Conservation (phyloP, 768 basidiomycete genomes). For the Suillus americanus region DNA sequence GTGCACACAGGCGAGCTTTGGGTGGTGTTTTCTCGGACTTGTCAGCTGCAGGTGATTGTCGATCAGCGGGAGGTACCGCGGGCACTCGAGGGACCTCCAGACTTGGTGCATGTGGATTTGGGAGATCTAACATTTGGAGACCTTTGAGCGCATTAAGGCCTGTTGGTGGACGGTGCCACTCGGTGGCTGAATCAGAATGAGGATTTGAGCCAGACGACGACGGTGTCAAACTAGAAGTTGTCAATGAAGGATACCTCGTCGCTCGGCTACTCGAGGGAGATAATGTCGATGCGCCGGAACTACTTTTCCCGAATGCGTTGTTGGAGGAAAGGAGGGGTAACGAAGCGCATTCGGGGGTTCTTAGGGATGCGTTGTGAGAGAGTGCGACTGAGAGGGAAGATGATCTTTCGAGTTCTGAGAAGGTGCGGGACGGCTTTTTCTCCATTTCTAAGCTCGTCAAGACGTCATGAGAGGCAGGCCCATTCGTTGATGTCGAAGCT, state of each 20-base stretch:
- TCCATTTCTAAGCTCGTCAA: background rate
- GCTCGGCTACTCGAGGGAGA: conserved; percentile 16
- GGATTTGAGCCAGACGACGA: conserved; percentile 10
- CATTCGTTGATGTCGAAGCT: background rate
- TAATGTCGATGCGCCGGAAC: conserved; percentile 18
- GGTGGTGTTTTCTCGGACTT: too few species aligned
- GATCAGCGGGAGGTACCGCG: background rate
- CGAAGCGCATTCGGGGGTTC: conserved; percentile 14
- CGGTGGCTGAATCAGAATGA: conserved; percentile 15
- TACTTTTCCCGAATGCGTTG: conserved; percentile 24
- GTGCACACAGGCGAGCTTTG: conserved; percentile 21
- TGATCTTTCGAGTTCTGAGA: background rate
- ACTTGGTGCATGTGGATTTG: conserved; percentile 25
- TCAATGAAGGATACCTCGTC: conserved; percentile 31
- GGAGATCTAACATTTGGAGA: conserved; percentile 11
- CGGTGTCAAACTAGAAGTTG: conserved; percentile 16
- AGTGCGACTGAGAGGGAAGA: background rate
- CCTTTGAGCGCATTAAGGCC: conserved; percentile 22
- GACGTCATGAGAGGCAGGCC: background rate
- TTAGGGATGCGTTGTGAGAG: background rate
- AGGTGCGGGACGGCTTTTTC: background rate
- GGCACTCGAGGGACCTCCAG: background rate
- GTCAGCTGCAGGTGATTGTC: background rate
- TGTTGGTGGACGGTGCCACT: conserved; percentile 25
- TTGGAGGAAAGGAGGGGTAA: conserved; percentile 26